Conservation (phyloP, 768 basidiomycete genomes). For the Suillus clintonianus region DNA sequence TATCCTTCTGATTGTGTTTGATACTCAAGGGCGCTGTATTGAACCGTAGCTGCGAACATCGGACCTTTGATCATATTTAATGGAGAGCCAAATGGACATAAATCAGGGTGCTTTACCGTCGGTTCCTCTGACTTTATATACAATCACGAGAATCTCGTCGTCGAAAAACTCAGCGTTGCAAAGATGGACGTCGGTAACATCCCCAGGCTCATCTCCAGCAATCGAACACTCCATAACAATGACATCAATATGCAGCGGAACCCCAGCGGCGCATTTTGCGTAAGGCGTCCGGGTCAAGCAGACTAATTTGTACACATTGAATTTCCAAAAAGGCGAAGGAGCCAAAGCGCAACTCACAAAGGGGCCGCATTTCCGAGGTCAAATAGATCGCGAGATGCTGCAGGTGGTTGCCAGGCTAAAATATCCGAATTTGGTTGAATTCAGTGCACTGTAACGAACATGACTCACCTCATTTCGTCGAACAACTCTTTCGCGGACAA, state of each 20-base stretch:
- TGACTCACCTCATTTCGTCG: slow-evolving; percentile 51
- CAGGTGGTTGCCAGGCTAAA: slow-evolving; percentile 44
- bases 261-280: slow-evolving; percentile 38
- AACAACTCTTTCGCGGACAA: slow-evolving; percentile 58
- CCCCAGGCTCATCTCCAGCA: slow-evolving; percentile 33
- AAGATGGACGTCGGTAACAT: slow-evolving; percentile 46
- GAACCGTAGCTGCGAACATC: slow-evolving; percentile 63
- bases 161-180: slow-evolving; percentile 81
- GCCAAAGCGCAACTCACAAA: slow-evolving; percentile 44
- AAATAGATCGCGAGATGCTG: slow-evolving; percentile 57
- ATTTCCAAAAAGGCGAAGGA: slow-evolving; percentile 25
- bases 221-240: slow-evolving; percentile 54
- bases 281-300: slow-evolving; percentile 57
- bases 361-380: slow-evolving; percentile 39
- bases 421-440: slow-evolving; percentile 29
- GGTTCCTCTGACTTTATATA: slow-evolving; percentile 52
- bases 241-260: slow-evolving; percentile 42
- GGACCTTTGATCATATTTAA: slow-evolving; percentile 44
- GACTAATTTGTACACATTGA: slow-evolving; percentile 48
- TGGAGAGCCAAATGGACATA: slow-evolving; percentile 21
- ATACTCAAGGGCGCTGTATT: slow-evolving; percentile 64
- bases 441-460: slow-evolving; percentile 23
- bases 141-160: slow-evolving; percentile 65
- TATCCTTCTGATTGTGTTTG: slow-evolving; percentile 46
- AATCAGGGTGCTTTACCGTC: slow-evolving; percentile 43